These are phyloP conservation scores for Sequoia sempervirens DNA, from an alignment of 75 land plant species.

Conservation along the genomic window DNA sequence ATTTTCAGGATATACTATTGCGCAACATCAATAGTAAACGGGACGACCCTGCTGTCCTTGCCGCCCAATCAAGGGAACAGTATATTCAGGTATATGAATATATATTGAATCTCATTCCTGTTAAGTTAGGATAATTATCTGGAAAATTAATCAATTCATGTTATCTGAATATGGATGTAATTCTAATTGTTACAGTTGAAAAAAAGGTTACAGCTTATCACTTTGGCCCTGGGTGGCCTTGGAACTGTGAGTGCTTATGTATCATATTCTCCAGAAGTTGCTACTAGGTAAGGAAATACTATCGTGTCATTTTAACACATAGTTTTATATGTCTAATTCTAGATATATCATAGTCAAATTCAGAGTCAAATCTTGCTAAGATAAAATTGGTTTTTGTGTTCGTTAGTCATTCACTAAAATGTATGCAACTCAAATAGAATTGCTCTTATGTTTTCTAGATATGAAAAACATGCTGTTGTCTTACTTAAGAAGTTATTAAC, in stretches of 20 bases:
- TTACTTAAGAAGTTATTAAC: not conserved
- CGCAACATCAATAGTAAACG: slow-evolving; percentile 39
- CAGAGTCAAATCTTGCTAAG: not conserved
- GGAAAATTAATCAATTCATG: not conserved
- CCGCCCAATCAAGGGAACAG: slow-evolving; percentile 55
- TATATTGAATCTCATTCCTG: not conserved
- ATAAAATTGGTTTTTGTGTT: not conserved
- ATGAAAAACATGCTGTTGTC: not conserved
- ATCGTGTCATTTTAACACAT: not conserved
- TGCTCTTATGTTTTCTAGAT: not conserved
- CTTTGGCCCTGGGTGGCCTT: slow-evolving; percentile 69
- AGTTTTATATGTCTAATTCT: not conserved
- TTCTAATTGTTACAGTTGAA: slow-evolving; percentile 56
- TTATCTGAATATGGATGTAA: not conserved
- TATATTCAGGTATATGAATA: slow-evolving; percentile 47
- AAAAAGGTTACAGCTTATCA: slow-evolving; percentile 61
- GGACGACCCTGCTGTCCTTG: slow-evolving; percentile 56
- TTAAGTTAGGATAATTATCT: not conserved
- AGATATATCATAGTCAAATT: not conserved
- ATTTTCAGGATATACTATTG: slow-evolving; percentile 56
- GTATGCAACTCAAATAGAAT: not conserved
- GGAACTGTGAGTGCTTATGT: slow-evolving; percentile 73
- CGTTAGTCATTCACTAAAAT: not conserved
- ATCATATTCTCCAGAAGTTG: slow-evolving; percentile 77
- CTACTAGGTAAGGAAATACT: slow-evolving; percentile 51